Evolutionary conservation across 129 eudicot genomes (phyloP), one percentile per base, ranked within the genome.

Genomic region (Deinandra increscens): DNA sequence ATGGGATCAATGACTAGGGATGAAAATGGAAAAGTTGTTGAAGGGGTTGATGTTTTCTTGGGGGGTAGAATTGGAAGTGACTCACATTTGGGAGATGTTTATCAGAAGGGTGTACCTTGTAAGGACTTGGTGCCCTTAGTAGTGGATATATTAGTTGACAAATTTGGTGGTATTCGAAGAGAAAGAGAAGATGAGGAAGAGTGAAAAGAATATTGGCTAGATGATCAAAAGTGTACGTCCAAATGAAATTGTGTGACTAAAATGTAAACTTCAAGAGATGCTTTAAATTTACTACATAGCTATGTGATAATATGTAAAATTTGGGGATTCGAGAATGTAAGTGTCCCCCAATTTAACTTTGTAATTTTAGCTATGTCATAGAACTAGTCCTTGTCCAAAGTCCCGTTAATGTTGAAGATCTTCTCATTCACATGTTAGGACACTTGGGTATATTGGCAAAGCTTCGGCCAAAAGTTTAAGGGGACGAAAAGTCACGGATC

Each of bases 21-120:
- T 39, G 81, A 82, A 70, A 80, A 87, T 17, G 95, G 95, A 50
- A 93, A 93, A 60, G 41, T 73, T 17, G 90, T 86, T 5, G 95
- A 93, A 82, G 98, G 97, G 17, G 97, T 79, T 0, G 97, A 93
- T 74, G 97, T 93, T 18, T 93, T n/a, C 79, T 54, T 93, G 72
- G 98, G 98, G 31, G 98, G 97, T 60, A 78, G 96, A 62, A 87
- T 93, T 31, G 98, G 98, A 56, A 89, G 98, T 51, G 95, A 89
- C 72, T 93, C 97, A 36, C 96, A 89, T 72, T 80, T 89, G 79
- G 98, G 96, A 46, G 86, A 89, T 31, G 23, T 93, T 19, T 89
- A 93, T 66, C 89, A 87, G 79, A 93, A 93, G 73, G 84, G 72
- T 64, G 98, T 93, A 34, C 98, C 98, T 34, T 89, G 96, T 64